A percentile compares a stretch with the other conserved stretches of the same genome.
phyloP scores from a whole-genome alignment of 2,329 filamentous ascomycete genomes.

The Fusarium siculi region DNA sequence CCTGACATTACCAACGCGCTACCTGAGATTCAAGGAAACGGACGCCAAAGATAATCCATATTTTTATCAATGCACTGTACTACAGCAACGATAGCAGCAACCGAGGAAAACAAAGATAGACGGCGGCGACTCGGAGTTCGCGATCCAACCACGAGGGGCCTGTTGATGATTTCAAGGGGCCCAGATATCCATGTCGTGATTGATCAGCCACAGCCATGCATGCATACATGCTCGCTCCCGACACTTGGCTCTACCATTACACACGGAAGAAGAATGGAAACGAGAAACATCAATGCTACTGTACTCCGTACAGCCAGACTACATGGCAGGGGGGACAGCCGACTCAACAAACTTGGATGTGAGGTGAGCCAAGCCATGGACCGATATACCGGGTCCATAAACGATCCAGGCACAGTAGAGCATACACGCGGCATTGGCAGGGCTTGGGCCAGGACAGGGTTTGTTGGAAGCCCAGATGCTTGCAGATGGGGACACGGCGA shows the following conservation, averaged over 20 bases:
- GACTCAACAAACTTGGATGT: conserved; percentile 23
- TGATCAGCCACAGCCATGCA: conserved; percentile 10
- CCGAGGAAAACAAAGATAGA: conserved; percentile 16
- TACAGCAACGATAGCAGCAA: conserved; percentile 4
- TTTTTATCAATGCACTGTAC: not conserved
- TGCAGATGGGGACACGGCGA: conserved; percentile 19
- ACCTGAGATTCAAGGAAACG: not conserved
- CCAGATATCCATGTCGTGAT: conserved; percentile 21
- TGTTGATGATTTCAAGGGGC: conserved; percentile 11
- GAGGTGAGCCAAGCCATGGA: conserved; percentile 25
- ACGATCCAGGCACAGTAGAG: conserved; percentile 32
- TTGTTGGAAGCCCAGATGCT: conserved; percentile 12
- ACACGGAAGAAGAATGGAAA: conserved; percentile 9
- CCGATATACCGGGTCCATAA: conserved; percentile 28
- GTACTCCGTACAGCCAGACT: not conserved
- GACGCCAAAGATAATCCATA: conserved; percentile 15
- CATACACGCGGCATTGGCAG: conserved; percentile 34
- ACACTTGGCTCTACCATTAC: conserved; percentile 14
- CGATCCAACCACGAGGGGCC: conserved; percentile 30
- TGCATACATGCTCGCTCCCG: conserved; percentile 16
- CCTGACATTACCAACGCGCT: not conserved
- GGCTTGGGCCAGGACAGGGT: conserved; percentile 15
- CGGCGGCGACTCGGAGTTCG: conserved; percentile 31
- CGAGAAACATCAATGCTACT: not conserved
- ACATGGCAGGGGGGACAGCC: not conserved